phyloP scores from a whole-genome alignment of 2,329 filamentous ascomycete species.

The Microcyclosporella mali region DNA sequence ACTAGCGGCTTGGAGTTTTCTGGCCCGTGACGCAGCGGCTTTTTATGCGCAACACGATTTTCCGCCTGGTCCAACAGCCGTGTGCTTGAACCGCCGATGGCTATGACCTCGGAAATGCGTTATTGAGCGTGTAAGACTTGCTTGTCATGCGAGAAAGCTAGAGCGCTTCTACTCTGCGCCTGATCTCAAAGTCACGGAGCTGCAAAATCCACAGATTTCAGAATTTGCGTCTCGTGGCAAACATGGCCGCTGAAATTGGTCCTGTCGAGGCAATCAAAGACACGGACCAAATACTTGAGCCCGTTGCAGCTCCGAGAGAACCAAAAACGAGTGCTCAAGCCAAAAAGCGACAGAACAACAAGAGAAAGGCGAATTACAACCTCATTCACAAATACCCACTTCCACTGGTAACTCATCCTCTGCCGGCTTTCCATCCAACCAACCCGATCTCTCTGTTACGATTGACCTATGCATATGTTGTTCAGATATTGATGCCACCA shows the following conservation, averaged over 20 bases:
- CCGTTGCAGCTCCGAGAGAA: slow-evolving; percentile 5
- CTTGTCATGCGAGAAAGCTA: no score
- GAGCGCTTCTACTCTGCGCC: no score
- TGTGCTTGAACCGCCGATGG: no score
- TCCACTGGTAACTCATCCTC: slow-evolving; percentile 73
- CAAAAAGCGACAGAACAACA: slow-evolving; percentile 19
- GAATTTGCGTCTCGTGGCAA: background rate
- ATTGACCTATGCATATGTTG: slow-evolving; percentile 69
- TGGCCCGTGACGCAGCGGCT: no score
- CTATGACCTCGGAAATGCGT: no score
- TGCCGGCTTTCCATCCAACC: slow-evolving; percentile 83
- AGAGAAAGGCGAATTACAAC: slow-evolving; percentile 50
- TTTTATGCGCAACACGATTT: no score
- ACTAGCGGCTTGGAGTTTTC: no score
- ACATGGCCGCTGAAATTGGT: background rate
- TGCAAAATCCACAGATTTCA: no score
- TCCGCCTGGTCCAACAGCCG: no score
- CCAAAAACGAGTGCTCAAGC: background rate
- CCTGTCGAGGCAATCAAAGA: background rate
- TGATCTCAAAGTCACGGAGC: no score
- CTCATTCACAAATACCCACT: slow-evolving; percentile 76
- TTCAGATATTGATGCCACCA: slow-evolving; percentile 61
- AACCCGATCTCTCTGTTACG: slow-evolving; percentile 86
- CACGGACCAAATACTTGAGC: background rate
- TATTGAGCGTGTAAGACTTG: no score